Percentiles rank a stretch among this genome's conserved stretches.
These are phyloP conservation scores for Exophiala xenobiotica DNA, from an alignment of 2,329 filamentous ascomycete genomes.

Conservation along the genomic window DNA sequence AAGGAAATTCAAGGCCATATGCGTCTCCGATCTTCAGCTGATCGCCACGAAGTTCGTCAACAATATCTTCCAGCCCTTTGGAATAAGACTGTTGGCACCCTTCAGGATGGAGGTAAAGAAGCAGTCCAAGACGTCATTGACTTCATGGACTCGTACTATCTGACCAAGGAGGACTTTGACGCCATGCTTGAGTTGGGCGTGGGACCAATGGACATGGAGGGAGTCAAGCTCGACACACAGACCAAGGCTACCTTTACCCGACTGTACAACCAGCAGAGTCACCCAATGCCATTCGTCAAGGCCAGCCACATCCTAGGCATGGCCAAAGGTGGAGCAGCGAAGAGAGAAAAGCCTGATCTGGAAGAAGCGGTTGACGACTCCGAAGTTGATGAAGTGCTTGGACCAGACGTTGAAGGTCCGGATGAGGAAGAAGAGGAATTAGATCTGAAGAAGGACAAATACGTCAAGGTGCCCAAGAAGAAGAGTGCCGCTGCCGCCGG, in stretches of 20 bases:
- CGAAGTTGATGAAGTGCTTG: constrained; percentile 61
- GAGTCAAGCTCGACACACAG: constrained; percentile 75
- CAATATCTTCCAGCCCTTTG: constrained; percentile 90
- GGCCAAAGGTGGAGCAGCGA: constrained; percentile 56
- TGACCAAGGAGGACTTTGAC: constrained; percentile 94
- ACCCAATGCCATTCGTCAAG: constrained; percentile 96
- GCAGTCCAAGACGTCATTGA: constrained; percentile 80
- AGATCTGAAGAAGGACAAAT: constrained; percentile 93
- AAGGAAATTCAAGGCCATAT: constrained; percentile 98
- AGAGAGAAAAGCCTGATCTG: constrained; percentile 80
- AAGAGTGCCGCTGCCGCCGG: constrained; percentile 55
- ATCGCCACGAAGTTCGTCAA: constrained; percentile 90
- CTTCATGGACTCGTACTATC: constrained; percentile 94
- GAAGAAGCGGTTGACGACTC: constrained; percentile 96
- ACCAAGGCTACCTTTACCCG: constrained; percentile 89
- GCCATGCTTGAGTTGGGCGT: constrained; percentile 87
- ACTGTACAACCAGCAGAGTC: constrained; percentile 80
- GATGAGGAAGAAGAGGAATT: constrained; percentile 71
- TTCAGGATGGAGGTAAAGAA: constrained; percentile 79
- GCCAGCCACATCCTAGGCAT: constrained; percentile 72
- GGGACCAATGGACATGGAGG: constrained; percentile 74
- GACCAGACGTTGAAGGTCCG: constrained; percentile 49
- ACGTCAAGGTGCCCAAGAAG: constrained; percentile 86
- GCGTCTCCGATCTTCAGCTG: constrained; percentile 84
- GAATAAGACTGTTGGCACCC: constrained; percentile 71